Percentiles rank a stretch among this genome's conserved stretches.
phyloP scores from a whole-genome alignment of 2,329 filamentous ascomycete species.

The Furcasterigmium furcatum region DNA sequence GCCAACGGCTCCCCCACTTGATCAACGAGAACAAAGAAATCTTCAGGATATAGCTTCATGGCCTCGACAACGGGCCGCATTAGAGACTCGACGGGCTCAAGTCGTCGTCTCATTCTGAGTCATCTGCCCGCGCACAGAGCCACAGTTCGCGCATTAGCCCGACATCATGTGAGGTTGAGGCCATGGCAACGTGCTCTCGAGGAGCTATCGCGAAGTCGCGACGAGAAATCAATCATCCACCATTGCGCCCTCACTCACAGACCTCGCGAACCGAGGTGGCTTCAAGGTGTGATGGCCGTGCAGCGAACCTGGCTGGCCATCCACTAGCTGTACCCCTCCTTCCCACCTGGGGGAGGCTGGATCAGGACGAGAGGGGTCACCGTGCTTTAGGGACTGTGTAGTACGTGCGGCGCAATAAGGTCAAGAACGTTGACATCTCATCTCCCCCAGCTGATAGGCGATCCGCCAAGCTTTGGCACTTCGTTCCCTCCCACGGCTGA shows the following conservation, averaged over 20 bases:
- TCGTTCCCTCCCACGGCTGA: no score
- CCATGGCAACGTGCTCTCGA: no score
- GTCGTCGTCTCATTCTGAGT: neutral
- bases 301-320: neutral
- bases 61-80: conserved; percentile 1
- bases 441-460: no score
- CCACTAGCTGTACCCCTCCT: neutral
- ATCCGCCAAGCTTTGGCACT: no score
- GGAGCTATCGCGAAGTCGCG: no score
- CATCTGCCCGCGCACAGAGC: neutral
- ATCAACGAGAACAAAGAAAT: neutral
- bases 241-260: no score
- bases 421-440: neutral
- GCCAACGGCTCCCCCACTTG: no score
- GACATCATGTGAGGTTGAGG: conserved; percentile 11
- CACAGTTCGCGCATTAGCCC: conserved; percentile 10
- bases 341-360: neutral
- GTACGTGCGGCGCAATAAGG: conserved; percentile 3
- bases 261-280: no score
- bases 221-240: no score
- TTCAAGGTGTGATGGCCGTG: no score
- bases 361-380: conserved; percentile 2
- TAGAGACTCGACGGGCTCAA: neutral
- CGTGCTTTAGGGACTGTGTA: conserved; percentile 7
- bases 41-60: neutral